phyloP scores from a whole-genome alignment of 1,284 basidiomycete genomes.

The Inonotus obliquus region DNA sequence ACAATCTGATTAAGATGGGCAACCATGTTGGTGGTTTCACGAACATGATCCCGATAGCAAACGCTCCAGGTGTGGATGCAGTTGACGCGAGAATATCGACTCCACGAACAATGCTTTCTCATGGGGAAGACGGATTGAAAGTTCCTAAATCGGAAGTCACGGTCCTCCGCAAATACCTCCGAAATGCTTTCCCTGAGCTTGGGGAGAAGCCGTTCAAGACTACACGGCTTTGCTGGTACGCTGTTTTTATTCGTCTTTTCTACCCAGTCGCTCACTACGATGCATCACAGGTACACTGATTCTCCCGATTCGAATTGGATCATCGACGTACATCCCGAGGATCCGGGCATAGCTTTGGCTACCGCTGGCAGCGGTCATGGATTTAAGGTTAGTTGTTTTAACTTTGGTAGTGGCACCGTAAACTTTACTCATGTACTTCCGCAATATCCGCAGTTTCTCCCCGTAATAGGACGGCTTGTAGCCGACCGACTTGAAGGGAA shows the following conservation, averaged over 20 bases:
- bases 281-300: slow-evolving; percentile 62
- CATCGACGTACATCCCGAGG: slow-evolving; percentile 60
- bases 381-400: slow-evolving; percentile 56
- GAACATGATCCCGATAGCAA: slow-evolving; percentile 31
- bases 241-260: neutral
- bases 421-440: neutral
- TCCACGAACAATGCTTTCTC: slow-evolving; percentile 56
- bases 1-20: slow-evolving; percentile 70
- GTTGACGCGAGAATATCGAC: slow-evolving; percentile 42
- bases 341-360: slow-evolving; percentile 60
- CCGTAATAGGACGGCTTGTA: slow-evolving; percentile 74
- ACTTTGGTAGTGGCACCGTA: neutral
- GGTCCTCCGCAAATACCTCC: slow-evolving; percentile 47
- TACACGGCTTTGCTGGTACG: slow-evolving; percentile 82
- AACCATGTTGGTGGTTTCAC: slow-evolving; percentile 67
- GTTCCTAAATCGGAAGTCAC: slow-evolving; percentile 56
- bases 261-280: neutral
- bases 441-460: slow-evolving; percentile 61
- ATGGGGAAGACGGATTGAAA: slow-evolving; percentile 51
- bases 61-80: slow-evolving; percentile 9
- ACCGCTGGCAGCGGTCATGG: slow-evolving; percentile 81
- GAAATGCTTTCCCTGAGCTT: slow-evolving; percentile 67
- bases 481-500: slow-evolving; percentile 65
- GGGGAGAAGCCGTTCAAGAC: slow-evolving; percentile 58
- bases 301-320: slow-evolving; percentile 76